Base-by-base conservation (phyloP, 345 rosid genomes). In the Melastoma malabathricum region DNA sequence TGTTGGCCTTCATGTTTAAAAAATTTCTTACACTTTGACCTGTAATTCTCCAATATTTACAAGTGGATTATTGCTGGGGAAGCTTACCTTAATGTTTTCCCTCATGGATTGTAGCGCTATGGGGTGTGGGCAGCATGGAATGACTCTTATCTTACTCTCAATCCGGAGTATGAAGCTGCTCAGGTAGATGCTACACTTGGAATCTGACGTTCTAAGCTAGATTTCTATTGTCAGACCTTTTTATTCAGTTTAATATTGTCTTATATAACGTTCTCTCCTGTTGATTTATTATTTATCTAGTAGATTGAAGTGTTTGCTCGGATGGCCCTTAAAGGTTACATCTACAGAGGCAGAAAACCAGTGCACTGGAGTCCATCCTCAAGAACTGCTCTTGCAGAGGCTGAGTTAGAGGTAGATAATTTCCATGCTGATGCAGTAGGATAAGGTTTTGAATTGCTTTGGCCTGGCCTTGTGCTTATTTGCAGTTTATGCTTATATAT, bases 341-440 rank as follows among this genome's bases (percentile, higher is more conserved):
- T 86, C 45, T 90, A 83, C 48, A 80, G 98, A 68, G 98, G 98
- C 63, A 79, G 85, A 66, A 90, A 90, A 69, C 98, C 94, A 25
- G 96, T 90, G 68, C 88, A 86, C 63, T 90, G 96, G 98, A 90
- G 96, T 72, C 96, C 98, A 54, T 83, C 94, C 59, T 83, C 98
- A 19, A 82, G 85, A 48, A 90, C 98, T 50, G 98, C 98, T 63
- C 98, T 90, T 70, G 96, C 98, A 48, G 98, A 86, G 76, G 94
- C 98, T 16, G 98, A 90, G 72, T 71, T 90, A 72, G 98, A 90
- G 92, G 98, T 90, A 72, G 48, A 63, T 18, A 16, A 22, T 49
- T 23, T 22, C 8, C 9, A 5, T 10, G 14, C 9, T n/a, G 5
- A 15, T 44, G 22, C 9, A 12, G 4, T 15, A 3, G 47, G 13